Conservation (phyloP, 2,329 filamentous ascomycete species). For the Pyrenochaeta sp. region DNA sequence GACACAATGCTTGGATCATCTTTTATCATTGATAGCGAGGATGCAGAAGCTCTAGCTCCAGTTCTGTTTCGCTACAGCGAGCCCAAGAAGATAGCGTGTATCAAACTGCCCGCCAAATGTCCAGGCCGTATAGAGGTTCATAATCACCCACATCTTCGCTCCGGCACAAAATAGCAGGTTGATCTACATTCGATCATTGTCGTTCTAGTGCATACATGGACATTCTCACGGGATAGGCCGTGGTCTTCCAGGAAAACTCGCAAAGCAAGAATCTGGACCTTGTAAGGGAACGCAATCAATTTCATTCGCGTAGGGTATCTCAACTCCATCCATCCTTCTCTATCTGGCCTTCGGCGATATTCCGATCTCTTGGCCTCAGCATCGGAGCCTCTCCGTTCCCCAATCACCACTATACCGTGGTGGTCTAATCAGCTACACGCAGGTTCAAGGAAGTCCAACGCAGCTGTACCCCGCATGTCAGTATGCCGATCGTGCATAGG, state of each 20-base stretch:
- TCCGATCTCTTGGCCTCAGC: neutral
- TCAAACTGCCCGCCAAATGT: neutral
- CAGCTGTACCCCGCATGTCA: conserved; percentile 10
- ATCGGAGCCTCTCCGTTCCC: neutral
- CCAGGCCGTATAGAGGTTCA: neutral
- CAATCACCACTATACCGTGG: neutral
- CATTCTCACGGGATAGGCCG: neutral
- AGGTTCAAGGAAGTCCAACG: conserved; percentile 21
- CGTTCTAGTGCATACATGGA: neutral
- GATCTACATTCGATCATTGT: neutral
- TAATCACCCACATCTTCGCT: neutral
- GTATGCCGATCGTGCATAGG: neutral
- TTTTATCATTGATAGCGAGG: neutral
- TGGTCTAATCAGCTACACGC: conserved; percentile 6
- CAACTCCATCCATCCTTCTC: neutral
- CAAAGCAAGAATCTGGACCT: neutral
- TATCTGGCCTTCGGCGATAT: neutral
- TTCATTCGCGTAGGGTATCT: neutral
- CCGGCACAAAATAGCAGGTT: no score
- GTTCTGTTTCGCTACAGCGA: neutral
- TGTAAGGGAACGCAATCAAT: neutral
- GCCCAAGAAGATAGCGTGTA: neutral
- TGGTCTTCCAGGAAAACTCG: neutral
- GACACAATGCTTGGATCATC: neutral
- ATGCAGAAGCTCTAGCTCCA: neutral